These are phyloP conservation scores for Echinosophora koreensis DNA, from an alignment of 306 rosid genomes.

Conservation along the genomic window DNA sequence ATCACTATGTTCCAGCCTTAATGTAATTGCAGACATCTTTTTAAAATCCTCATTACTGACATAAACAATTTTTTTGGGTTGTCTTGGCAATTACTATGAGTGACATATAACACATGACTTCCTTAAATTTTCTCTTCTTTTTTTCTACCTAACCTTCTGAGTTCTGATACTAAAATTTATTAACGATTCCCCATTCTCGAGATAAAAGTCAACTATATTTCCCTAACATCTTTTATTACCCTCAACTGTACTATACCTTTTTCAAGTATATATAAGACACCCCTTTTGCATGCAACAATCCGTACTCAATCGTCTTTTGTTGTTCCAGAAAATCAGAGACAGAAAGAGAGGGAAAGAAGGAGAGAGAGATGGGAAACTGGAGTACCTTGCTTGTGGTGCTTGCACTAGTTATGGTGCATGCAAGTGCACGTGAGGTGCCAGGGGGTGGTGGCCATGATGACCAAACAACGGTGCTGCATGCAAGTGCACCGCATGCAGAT, in stretches of 20 bases:
- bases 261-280: slow-evolving; percentile 3
- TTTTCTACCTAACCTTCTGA: slow-evolving; percentile 61
- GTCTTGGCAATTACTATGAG: slow-evolving; percentile 26
- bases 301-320: slow-evolving; percentile 10
- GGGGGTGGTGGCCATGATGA: slow-evolving; percentile 6
- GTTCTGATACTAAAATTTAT: slow-evolving; percentile 46
- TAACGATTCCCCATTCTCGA: slow-evolving; percentile 55
- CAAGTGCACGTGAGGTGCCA: slow-evolving; percentile 64
- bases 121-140: slow-evolving; percentile 65
- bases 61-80: neutral
- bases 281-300: slow-evolving; percentile 40
- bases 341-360: neutral
- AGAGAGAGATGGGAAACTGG: slow-evolving; percentile 52
- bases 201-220: slow-evolving; percentile 42
- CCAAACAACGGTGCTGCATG: slow-evolving; percentile 46
- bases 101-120: slow-evolving; percentile 49
- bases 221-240: slow-evolving; percentile 56
- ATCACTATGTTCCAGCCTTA: too few species aligned
- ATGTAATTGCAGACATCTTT: too few species aligned
- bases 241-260: slow-evolving; percentile 62
- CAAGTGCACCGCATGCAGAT: slow-evolving; percentile 49
- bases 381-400: slow-evolving; percentile 46
- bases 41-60: neutral
- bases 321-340: neutral
- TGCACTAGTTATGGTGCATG: slow-evolving; percentile 48